Base-by-base conservation (phyloP, 2,329 filamentous ascomycete genomes). In the Penicillium decumbens region DNA sequence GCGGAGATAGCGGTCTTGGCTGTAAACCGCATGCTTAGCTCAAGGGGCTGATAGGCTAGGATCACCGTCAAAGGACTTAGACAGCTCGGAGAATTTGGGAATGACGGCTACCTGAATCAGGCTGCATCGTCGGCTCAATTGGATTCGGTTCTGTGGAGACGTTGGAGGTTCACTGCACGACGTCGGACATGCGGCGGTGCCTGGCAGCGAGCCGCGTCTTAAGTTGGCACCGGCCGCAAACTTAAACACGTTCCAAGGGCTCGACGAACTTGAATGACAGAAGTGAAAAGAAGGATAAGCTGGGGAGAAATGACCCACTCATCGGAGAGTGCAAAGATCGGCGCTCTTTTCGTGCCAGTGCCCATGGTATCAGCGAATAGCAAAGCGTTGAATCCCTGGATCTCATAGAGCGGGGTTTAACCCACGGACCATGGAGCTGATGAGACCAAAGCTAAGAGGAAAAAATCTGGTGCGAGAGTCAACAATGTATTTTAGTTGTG, bases 71-170 rank as follows among this genome's bases (percentile, higher is more conserved):
- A 35, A 35, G 15, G 39, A 42, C 30, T 35, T 15, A 40, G 32
- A 24, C 12, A 45, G 24, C 28, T 25, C 35, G 27, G 18, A 10
- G 12, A 15, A 43, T 43, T 23, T 33, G 28, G 23, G 10, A 38
- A 25, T 24, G 41, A 30, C 46, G 46, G 40, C 25, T 25, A 35
- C 18, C 15, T 37, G 29, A 43, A 40, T 44, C 49, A 47, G 47
- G 47, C 38, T 43, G 42, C 27, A 41, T 41, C 24, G 13, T 25
- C 24, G 25, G 33, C 15, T 9, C 10, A 30, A 7, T 6, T 39
- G 18, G 15, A 24, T n/a, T 39, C 10, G 10, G 37, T 25, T 13
- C 2, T 35, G 37, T 39, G 37, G 37, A 12, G 37, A 25, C 15
- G 4, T 5, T 27, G 27, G 27, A 29, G 37, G 4, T 24, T 20